Evolutionary conservation across 177 flowering plant species (phyloP).

Genomic region (Vitis hybrid): DNA sequence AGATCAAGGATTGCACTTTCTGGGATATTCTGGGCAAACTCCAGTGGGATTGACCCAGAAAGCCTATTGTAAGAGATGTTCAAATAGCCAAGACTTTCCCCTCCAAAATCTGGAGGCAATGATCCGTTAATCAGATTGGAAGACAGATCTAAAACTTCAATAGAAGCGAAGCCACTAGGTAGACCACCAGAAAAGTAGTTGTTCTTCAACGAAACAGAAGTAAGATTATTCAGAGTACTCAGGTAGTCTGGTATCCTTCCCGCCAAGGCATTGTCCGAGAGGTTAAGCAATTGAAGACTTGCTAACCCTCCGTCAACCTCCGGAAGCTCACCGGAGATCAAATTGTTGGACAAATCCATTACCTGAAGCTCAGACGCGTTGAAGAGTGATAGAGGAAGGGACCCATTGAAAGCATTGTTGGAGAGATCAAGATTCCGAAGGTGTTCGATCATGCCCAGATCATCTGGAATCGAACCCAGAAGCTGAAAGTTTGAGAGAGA

Average conservation of each 20-base stretch:
- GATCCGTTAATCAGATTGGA: slow-evolving; percentile 53
- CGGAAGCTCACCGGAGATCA: slow-evolving; percentile 68
- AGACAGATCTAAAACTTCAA: slow-evolving; percentile 57
- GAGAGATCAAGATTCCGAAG: slow-evolving; percentile 75
- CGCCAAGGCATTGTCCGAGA: slow-evolving; percentile 75
- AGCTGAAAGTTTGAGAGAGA: slow-evolving; percentile 61
- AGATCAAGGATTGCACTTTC: slow-evolving; percentile 39
- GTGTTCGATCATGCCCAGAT: slow-evolving; percentile 54
- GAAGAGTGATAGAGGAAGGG: slow-evolving; percentile 69
- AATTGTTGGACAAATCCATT: slow-evolving; percentile 64
- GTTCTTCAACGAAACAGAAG: slow-evolving; percentile 55
- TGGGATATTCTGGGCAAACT: slow-evolving; percentile 28
- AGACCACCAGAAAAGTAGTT: slow-evolving; percentile 62
- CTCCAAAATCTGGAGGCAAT: slow-evolving; percentile 43
- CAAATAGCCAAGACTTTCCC: slow-evolving; percentile 26
- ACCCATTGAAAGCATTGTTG: slow-evolving; percentile 77
- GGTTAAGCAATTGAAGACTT: slow-evolving; percentile 58
- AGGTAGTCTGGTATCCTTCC: slow-evolving; percentile 62
- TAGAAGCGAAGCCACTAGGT: slow-evolving; percentile 41
- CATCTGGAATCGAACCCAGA: slow-evolving; percentile 62
- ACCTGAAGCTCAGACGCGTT: slow-evolving; percentile 50
- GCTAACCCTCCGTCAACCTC: slow-evolving; percentile 31
- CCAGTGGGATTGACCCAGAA: slow-evolving; percentile 37
- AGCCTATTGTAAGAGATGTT: slow-evolving; percentile 45
- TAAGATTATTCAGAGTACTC: slow-evolving; percentile 41